A percentile compares a stretch with the other conserved stretches of the same genome.
These are phyloP conservation scores for Fulvia fulva DNA, from an alignment of 2,329 filamentous ascomycete species.

Conservation along the genomic window DNA sequence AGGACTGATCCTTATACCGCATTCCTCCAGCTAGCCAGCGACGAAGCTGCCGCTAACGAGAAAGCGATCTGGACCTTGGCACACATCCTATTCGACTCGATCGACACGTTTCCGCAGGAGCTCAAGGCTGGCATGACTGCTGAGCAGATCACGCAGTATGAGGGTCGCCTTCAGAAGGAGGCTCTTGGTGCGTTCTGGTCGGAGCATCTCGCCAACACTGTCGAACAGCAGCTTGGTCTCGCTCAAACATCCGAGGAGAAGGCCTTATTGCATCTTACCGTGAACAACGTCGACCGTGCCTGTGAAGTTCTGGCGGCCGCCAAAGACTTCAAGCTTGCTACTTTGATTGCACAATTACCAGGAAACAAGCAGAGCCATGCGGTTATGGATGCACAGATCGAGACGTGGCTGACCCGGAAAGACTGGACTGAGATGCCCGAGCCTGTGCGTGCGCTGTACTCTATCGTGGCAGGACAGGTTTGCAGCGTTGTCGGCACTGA, in stretches of 20 bases:
- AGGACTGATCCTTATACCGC: constrained; percentile 45
- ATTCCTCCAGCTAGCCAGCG: constrained; percentile 45
- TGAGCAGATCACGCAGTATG: constrained; percentile 40
- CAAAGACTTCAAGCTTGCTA: constrained; percentile 78
- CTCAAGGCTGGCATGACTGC: constrained; percentile 38
- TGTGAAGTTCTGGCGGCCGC: constrained; percentile 73
- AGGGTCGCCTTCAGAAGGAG: constrained; percentile 47
- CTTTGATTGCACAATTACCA: constrained; percentile 77
- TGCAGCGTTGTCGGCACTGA: constrained; percentile 71
- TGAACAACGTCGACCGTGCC: constrained; percentile 74
- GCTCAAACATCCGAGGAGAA: constrained; percentile 71
- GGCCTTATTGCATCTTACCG: constrained; percentile 74
- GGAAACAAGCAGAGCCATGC: constrained; percentile 64
- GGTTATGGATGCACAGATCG: constrained; percentile 75
- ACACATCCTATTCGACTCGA: constrained; percentile 79
- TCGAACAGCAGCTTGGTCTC: constrained; percentile 49
- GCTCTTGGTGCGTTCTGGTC: constrained; percentile 66
- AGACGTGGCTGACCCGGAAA: constrained; percentile 77
- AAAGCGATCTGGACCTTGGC: constrained; percentile 79
- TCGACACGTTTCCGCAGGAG: constrained; percentile 32
- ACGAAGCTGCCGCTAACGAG: constrained; percentile 52
- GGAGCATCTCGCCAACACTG: constrained; percentile 38
- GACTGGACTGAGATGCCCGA: constrained; percentile 84
- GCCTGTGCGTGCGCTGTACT: constrained; percentile 80
- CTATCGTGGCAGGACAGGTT: constrained; percentile 84